Percentiles rank a stretch among this genome's conserved stretches.
Conservation (phyloP, 805 yeast genomes). For the Metschnikowia lochheadii region DNA sequence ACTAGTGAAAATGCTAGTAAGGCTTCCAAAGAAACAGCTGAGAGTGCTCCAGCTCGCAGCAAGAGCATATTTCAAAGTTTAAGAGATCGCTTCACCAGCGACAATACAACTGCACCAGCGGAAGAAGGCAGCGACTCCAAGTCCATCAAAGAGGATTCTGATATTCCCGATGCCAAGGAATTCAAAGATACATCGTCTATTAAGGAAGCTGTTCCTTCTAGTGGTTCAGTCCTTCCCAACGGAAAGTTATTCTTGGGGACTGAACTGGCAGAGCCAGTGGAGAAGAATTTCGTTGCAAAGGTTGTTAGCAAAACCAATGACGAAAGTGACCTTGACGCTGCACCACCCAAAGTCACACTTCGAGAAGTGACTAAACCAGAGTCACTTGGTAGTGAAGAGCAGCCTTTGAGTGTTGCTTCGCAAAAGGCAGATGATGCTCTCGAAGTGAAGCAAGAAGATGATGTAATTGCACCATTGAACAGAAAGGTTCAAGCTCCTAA, state of each 20-base stretch:
- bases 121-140: not conserved
- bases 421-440: not conserved
- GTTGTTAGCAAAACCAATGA: not conserved
- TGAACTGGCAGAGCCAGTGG: not conserved
- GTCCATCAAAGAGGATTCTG: not conserved
- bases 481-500: not conserved
- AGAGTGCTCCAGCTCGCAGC: slow-evolving; percentile 15
- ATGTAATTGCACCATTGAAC: not conserved
- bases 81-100: slow-evolving; percentile 26
- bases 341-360: not conserved
- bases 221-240: not conserved
- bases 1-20: not conserved
- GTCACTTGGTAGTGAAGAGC: not conserved
- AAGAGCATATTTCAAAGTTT: slow-evolving; percentile 35
- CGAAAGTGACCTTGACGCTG: not conserved
- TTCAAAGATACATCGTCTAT: not conserved
- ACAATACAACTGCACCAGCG: slow-evolving; percentile 1
- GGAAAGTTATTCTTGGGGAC: not conserved
- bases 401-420: not conserved
- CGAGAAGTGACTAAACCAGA: not conserved
- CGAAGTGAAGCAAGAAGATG: not conserved
- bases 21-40: slow-evolving; percentile 1
- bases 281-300: not conserved
- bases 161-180: not conserved
- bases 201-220: not conserved